phyloP scores from a whole-genome alignment of 192 early-diverging fungal species.

The Backusella circina region DNA sequence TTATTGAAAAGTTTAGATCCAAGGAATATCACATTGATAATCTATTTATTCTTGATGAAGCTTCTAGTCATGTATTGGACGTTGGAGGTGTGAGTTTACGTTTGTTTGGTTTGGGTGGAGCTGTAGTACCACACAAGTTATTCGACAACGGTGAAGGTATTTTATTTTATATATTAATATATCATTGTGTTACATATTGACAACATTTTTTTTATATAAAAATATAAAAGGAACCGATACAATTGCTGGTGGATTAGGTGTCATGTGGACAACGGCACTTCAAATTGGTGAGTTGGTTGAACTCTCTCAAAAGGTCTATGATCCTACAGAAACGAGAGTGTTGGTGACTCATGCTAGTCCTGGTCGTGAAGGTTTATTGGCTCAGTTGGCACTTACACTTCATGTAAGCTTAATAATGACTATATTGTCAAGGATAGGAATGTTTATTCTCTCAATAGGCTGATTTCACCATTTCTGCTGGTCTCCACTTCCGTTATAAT shows the following conservation, averaged over 20 bases:
- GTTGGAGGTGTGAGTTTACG: slow-evolving; percentile 54
- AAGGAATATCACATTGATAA: slow-evolving; percentile 46
- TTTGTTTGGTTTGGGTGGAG: slow-evolving; percentile 58
- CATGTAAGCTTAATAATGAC: slow-evolving; percentile 32
- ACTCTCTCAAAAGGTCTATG: slow-evolving; percentile 50
- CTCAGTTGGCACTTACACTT: slow-evolving; percentile 49
- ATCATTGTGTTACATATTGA: not conserved
- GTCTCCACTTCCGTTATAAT: slow-evolving; percentile 59
- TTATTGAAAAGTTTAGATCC: slow-evolving; percentile 52
- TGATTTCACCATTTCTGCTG: slow-evolving; percentile 61
- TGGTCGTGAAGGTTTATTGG: slow-evolving; percentile 54
- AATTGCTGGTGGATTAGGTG: slow-evolving; percentile 58
- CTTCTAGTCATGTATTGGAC: slow-evolving; percentile 43
- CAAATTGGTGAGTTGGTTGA: slow-evolving; percentile 63
- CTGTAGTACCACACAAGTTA: slow-evolving; percentile 55
- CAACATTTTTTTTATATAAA: not conserved
- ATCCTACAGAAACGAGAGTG: slow-evolving; percentile 52
- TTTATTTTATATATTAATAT: not conserved
- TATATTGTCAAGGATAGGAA: no score
- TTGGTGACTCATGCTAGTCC: slow-evolving; percentile 57
- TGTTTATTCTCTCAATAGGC: slow-evolving; percentile 30
- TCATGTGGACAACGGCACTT: slow-evolving; percentile 62
- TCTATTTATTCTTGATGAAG: slow-evolving; percentile 54
- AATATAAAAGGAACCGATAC: slow-evolving; percentile 39
- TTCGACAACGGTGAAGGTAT: slow-evolving; percentile 63